phyloP scores from a whole-genome alignment of 2,329 filamentous ascomycete genomes.

The Emmonsiellopsis sp. region DNA sequence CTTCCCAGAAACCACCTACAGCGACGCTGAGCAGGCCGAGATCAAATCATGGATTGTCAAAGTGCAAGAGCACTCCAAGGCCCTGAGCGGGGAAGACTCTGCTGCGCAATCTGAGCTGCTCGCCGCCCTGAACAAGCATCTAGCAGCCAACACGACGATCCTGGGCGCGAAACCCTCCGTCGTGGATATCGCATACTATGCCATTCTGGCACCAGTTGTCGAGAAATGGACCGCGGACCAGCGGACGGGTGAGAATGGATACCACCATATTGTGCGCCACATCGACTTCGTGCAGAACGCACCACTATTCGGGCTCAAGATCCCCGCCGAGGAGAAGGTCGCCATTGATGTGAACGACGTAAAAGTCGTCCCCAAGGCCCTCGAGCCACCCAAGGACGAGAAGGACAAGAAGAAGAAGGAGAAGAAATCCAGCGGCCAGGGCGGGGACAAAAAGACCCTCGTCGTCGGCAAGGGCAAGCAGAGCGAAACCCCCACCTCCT shows the following conservation, averaged over 20 bases:
- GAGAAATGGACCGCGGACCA: conserved; percentile 74
- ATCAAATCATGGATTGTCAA: conserved; percentile 83
- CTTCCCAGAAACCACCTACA: conserved; percentile 61
- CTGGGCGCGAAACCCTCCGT: conserved; percentile 82
- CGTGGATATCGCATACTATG: conserved; percentile 77
- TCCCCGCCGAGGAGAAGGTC: conserved; percentile 66
- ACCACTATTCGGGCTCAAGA: conserved; percentile 55
- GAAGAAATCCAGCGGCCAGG: conserved; percentile 55
- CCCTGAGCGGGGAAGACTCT: conserved; percentile 41
- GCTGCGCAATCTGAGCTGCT: conserved; percentile 55
- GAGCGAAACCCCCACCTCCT: conserved; percentile 38
- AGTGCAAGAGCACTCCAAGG: conserved; percentile 56
- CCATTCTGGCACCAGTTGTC: conserved; percentile 65
- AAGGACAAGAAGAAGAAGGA: conserved; percentile 97
- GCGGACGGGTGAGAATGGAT: conserved; percentile 78
- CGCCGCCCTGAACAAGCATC: conserved; percentile 72
- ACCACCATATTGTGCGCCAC: conserved; percentile 83
- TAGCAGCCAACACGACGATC: conserved; percentile 78
- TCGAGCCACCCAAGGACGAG: conserved; percentile 91
- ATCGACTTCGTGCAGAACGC: conserved; percentile 94
- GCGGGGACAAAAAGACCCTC: conserved; percentile 21
- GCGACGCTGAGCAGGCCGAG: conserved; percentile 70
- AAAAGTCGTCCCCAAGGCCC: conserved; percentile 76
- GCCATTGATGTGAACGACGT: conserved; percentile 69
- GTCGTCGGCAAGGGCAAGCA: conserved; percentile 30